Evolutionary conservation across 345 rosid genomes (phyloP).

Genomic region (Capsella bursapastoris): DNA sequence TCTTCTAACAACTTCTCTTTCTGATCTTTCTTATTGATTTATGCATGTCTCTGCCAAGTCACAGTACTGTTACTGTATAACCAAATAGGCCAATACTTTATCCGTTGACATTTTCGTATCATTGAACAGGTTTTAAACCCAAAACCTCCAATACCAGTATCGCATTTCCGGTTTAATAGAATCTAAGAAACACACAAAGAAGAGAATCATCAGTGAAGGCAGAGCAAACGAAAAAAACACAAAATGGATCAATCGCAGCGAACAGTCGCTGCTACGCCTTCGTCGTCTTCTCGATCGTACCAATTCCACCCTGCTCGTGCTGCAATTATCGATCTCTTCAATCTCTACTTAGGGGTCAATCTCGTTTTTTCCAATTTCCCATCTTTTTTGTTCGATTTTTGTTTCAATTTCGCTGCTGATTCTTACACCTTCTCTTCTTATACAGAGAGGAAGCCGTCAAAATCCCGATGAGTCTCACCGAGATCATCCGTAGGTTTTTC

Average conservation of each 20-base stretch:
- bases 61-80: no score
- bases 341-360: conserved; percentile 81
- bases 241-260: conserved; percentile 84
- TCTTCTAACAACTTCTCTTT: background rate
- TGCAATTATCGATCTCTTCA: conserved; percentile 85
- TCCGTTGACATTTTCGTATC: background rate
- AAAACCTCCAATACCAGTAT: conserved; percentile 7
- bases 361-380: background rate
- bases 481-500: conserved; percentile 74
- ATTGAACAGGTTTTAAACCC: conserved; percentile 12
- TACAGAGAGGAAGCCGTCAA: conserved; percentile 75
- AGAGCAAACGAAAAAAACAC: background rate
- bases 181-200: background rate
- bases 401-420: background rate
- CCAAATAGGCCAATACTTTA: background rate
- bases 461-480: conserved; percentile 73
- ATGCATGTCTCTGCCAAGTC: no score
- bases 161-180: background rate
- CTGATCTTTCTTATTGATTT: no score
- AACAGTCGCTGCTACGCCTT: conserved; percentile 49
- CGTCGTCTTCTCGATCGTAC: conserved; percentile 70
- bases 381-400: background rate
- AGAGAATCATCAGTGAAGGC: conserved; percentile 3
- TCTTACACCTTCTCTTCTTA: background rate
- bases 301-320: conserved; percentile 79